These are phyloP conservation scores for Hypoxylon sp. DNA, from an alignment of 2,329 filamentous ascomycete species.

Conservation along the genomic window DNA sequence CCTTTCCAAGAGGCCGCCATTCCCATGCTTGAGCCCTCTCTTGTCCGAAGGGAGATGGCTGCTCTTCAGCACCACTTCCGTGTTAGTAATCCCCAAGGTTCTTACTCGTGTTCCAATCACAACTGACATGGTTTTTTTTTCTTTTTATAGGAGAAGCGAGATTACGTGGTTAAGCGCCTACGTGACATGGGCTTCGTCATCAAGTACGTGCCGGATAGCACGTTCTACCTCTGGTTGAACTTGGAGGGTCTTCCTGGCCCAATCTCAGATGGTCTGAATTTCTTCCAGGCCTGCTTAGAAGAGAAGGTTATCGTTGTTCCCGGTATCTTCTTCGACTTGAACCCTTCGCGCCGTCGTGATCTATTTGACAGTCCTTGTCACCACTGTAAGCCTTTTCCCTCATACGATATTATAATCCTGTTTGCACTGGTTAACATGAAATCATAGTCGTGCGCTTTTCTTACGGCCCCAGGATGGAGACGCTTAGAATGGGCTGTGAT, in stretches of 20 bases:
- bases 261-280: constrained; percentile 94
- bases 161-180: constrained; percentile 87
- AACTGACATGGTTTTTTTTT: constrained; percentile 43
- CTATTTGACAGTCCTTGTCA: constrained; percentile 96
- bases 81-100: constrained; percentile 55
- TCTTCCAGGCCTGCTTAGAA: constrained; percentile 93
- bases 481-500: constrained; percentile 83
- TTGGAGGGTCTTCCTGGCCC: constrained; percentile 79
- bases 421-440: constrained; percentile 27
- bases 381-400: constrained; percentile 67
- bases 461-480: constrained; percentile 87
- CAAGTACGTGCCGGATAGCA: constrained; percentile 87
- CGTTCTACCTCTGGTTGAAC: constrained; percentile 89
- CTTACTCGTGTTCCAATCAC: background rate
- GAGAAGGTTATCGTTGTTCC: constrained; percentile 98
- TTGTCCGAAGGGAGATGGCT: constrained; percentile 88
- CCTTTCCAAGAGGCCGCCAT: constrained; percentile 96
- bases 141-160: constrained; percentile 79
- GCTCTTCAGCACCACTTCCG: constrained; percentile 91
- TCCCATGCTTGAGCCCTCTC: constrained; percentile 88
- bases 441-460: constrained; percentile 79
- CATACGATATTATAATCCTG: background rate
- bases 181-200: constrained; percentile 89
- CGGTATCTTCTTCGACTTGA: constrained; percentile 97
- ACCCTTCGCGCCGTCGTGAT: constrained; percentile 89